These are phyloP conservation scores for Globisporangium heterothallicum DNA, from an alignment of 352 stramenopile genomes.

Conservation along the genomic window DNA sequence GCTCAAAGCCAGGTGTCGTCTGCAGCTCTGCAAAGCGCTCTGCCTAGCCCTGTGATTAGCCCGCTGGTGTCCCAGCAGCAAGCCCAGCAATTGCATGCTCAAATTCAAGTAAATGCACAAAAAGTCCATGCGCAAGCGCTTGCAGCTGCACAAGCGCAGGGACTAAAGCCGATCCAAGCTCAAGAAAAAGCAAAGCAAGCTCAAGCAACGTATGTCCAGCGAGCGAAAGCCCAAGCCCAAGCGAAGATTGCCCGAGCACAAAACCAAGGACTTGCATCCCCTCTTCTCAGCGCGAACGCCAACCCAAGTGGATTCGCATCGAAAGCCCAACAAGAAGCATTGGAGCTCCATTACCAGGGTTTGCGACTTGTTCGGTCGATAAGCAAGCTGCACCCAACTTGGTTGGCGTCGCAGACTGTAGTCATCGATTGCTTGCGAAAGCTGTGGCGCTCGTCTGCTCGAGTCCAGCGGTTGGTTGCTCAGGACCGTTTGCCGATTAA, in stretches of 20 bases:
- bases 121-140: conserved; percentile 88
- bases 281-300: conserved; percentile 20
- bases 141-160: conserved; percentile 76
- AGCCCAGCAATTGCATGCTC: conserved; percentile 78
- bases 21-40: conserved; percentile 39
- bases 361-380: conserved; percentile 91
- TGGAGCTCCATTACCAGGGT: conserved; percentile 95
- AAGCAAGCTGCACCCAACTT: conserved; percentile 83
- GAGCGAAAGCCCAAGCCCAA: conserved; percentile 82
- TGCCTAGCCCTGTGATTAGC: conserved; percentile 45
- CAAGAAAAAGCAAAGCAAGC: conserved; percentile 89
- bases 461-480: conserved; percentile 58
- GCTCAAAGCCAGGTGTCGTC: conserved; percentile 79
- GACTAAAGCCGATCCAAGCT: conserved; percentile 79
- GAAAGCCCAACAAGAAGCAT: conserved; percentile 76
- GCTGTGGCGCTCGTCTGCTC: conserved; percentile 89
- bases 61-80: conserved; percentile 72
- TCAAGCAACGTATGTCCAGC: conserved; percentile 82
- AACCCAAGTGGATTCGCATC: conserved; percentile 48
- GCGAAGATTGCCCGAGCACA: conserved; percentile 81
- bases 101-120: conserved; percentile 88
- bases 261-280: conserved; percentile 41
- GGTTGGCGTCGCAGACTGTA: conserved; percentile 82
- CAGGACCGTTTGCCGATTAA: conserved; percentile 83
- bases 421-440: conserved; percentile 93